Conservation (phyloP, 352 stramenopile species). For the Globisporangium echinulatum region DNA sequence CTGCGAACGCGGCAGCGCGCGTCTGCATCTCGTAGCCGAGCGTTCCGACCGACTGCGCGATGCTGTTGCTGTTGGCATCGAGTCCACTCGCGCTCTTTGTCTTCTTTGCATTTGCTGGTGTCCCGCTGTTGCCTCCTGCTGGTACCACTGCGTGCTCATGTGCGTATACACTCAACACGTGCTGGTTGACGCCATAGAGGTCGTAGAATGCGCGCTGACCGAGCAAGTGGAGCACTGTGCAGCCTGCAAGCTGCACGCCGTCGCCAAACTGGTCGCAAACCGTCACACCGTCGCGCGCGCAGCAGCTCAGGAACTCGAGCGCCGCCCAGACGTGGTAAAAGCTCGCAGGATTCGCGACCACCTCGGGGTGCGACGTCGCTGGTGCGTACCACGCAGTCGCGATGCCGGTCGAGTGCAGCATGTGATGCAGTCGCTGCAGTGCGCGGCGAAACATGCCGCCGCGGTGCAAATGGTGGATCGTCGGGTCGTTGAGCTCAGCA, state of each 20-base stretch:
- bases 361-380: conserved; percentile 29
- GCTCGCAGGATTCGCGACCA: conserved; percentile 32
- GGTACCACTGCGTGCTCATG: conserved; percentile 16
- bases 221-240: conserved; percentile 48
- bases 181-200: conserved; percentile 53
- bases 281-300: conserved; percentile 13
- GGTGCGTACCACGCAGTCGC: conserved; percentile 30
- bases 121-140: neutral
- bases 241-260: conserved; percentile 54
- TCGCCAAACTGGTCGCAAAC: conserved; percentile 44
- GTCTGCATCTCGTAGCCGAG: conserved; percentile 47
- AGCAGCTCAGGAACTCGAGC: conserved; percentile 58
- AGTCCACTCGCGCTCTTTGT: neutral
- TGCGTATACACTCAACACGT: conserved; percentile 37
- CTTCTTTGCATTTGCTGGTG: neutral
- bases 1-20: conserved; percentile 29
- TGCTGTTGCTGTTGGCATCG: neutral
- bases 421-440: conserved; percentile 20
- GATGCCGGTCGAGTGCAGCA: conserved; percentile 28
- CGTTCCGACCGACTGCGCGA: conserved; percentile 20
- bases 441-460: conserved; percentile 8
- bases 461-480: neutral
- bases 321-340: conserved; percentile 64
- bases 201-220: conserved; percentile 45
- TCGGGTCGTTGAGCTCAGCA: neutral